phyloP scores from a whole-genome alignment of 805 yeast species.

The Nakazawaea pomicola region DNA sequence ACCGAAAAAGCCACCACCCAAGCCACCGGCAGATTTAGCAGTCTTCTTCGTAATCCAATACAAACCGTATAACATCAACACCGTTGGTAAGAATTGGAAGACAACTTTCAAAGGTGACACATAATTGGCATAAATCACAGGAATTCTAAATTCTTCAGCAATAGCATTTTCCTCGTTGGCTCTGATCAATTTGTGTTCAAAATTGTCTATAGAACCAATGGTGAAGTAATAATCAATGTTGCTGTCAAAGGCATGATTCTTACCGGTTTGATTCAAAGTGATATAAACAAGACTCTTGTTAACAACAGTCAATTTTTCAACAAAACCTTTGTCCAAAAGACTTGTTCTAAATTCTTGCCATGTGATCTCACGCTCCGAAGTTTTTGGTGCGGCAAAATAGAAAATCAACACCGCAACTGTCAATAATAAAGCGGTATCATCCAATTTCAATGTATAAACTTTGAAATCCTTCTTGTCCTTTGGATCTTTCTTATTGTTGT shows the following conservation, averaged over 20 bases:
- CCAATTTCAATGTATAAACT: constrained; percentile 7
- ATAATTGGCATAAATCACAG: constrained; percentile 68
- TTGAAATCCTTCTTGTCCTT: neutral
- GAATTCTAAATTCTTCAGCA: constrained; percentile 66
- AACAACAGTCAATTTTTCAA: constrained; percentile 65
- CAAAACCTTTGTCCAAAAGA: constrained; percentile 73
- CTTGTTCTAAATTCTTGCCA: constrained; percentile 79
- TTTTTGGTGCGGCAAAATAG: constrained; percentile 2
- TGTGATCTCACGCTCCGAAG: constrained; percentile 23
- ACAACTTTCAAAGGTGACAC: constrained; percentile 59
- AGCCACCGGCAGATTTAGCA: constrained; percentile 29
- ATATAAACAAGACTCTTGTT: constrained; percentile 73
- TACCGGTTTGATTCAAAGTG: constrained; percentile 43
- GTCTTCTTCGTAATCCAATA: constrained; percentile 57
- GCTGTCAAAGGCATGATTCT: constrained; percentile 23
- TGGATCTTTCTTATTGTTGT: neutral
- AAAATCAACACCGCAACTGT: constrained; percentile 5
- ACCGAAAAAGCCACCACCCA: constrained; percentile 63
- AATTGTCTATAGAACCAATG: constrained; percentile 80
- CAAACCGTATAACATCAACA: constrained; percentile 74
- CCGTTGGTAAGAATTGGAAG: constrained; percentile 75
- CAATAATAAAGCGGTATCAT: constrained; percentile 4
- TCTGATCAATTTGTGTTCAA: constrained; percentile 76
- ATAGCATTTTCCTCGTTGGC: constrained; percentile 68
- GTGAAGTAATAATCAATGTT: constrained; percentile 50